These are phyloP conservation scores for Kalaharituber pfeilii DNA, from an alignment of 2,329 filamentous ascomycete species.

Conservation along the genomic window DNA sequence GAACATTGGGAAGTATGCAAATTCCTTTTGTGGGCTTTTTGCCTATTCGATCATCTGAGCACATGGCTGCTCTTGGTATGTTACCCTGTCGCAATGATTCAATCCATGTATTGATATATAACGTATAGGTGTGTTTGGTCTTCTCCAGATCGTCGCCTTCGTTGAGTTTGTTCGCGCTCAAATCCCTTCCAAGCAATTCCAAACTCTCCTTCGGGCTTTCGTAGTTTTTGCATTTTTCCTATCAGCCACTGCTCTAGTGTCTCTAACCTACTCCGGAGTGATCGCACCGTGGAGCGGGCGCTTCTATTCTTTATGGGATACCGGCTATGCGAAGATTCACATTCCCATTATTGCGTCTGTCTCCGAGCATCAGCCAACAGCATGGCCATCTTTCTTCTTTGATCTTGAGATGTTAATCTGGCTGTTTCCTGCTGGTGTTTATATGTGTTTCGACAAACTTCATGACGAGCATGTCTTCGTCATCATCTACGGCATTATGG, in stretches of 20 bases:
- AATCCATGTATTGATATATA: slow-evolving; percentile 1
- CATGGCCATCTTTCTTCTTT: slow-evolving; percentile 98
- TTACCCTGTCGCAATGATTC: slow-evolving; percentile 7
- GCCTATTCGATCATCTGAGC: slow-evolving; percentile 90
- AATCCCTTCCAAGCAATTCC: slow-evolving; percentile 82
- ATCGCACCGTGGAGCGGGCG: slow-evolving; percentile 96
- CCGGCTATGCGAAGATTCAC: slow-evolving; percentile 95
- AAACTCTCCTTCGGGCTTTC: slow-evolving; percentile 64
- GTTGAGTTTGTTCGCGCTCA: slow-evolving; percentile 80
- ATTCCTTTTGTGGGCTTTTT: slow-evolving; percentile 97
- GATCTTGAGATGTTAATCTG: slow-evolving; percentile 96
- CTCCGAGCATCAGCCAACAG: slow-evolving; percentile 95
- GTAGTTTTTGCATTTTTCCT: slow-evolving; percentile 58
- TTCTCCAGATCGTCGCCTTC: slow-evolving; percentile 83
- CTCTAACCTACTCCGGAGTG: slow-evolving; percentile 69
- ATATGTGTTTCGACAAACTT: slow-evolving; percentile 89
- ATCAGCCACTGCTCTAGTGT: slow-evolving; percentile 56
- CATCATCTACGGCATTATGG: slow-evolving; percentile 89
- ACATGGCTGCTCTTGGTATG: slow-evolving; percentile 88
- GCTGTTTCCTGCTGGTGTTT: slow-evolving; percentile 96
- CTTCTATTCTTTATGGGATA: slow-evolving; percentile 99
- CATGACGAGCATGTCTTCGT: slow-evolving; percentile 95
- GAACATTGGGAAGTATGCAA: slow-evolving; percentile 95
- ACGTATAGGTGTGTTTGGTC: slow-evolving; percentile 66
- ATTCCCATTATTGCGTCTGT: slow-evolving; percentile 99